Conservation (phyloP, 2,329 filamentous ascomycete species). For the Sporothrix globosa region DNA sequence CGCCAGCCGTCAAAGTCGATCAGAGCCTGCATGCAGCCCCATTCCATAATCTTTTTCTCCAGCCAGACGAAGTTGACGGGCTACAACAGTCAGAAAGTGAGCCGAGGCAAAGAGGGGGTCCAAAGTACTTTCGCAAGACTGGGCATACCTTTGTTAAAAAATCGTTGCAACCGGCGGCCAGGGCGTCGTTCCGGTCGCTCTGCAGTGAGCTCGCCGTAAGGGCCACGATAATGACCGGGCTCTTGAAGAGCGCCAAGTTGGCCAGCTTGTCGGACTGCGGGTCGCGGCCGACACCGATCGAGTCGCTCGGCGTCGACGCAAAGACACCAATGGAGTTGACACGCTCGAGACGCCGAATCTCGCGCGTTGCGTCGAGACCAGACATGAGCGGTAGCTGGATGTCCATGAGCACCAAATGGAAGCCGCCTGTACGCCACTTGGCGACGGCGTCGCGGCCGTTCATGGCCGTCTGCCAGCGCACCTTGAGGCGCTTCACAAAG, state of each 20-base stretch:
- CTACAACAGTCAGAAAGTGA: conserved; percentile 49
- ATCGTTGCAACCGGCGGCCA: conserved; percentile 96
- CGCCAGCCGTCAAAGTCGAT: conserved; percentile 99
- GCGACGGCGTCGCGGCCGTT: conserved; percentile 90
- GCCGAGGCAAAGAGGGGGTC: no score
- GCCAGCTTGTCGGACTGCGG: conserved; percentile 70
- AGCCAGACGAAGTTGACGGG: conserved; percentile 98
- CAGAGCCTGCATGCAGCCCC: conserved; percentile 99
- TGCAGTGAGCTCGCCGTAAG: conserved; percentile 92
- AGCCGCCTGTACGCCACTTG: conserved; percentile 91
- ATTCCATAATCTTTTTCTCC: conserved; percentile 96
- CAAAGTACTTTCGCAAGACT: background rate
- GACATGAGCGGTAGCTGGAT: conserved; percentile 98
- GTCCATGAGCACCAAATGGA: conserved; percentile 97
- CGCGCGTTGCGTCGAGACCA: conserved; percentile 89
- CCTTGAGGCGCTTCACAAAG: conserved; percentile 93
- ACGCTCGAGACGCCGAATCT: conserved; percentile 86
- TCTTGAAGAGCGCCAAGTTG: conserved; percentile 79
- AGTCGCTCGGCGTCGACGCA: conserved; percentile 62
- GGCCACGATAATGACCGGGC: conserved; percentile 95
- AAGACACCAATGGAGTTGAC: conserved; percentile 94
- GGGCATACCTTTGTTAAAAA: conserved; percentile 86
- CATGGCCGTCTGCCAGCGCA: conserved; percentile 95
- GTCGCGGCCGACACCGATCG: conserved; percentile 52
- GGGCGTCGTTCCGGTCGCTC: conserved; percentile 90